These are phyloP conservation scores for Przewalskia tangutica DNA, from an alignment of 257 asterid species.

Conservation along the genomic window DNA sequence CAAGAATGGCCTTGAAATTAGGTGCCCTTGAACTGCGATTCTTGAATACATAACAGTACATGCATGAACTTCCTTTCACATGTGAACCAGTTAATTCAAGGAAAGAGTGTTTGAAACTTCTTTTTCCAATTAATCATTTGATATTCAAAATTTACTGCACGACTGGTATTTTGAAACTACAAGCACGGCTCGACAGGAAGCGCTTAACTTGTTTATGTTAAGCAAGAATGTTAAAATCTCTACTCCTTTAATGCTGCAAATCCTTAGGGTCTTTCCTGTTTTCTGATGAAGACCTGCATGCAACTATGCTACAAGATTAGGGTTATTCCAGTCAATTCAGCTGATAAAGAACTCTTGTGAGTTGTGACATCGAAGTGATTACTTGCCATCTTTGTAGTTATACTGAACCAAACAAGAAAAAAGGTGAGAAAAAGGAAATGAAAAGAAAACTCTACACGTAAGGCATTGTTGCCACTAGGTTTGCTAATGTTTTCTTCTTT, in stretches of 20 bases:
- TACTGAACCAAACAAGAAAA: not conserved
- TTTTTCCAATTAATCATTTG: no score
- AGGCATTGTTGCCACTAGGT: not conserved
- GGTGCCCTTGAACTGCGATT: not conserved
- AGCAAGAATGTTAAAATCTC: not conserved
- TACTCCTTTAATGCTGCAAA: not conserved
- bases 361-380: not conserved
- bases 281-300: not conserved
- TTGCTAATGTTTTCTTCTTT: not conserved
- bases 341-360: not conserved
- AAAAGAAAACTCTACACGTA: not conserved
- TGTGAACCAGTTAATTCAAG: not conserved
- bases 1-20: no score
- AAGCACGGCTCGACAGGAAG: no score
- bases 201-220: not conserved
- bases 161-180: no score
- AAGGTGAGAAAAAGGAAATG: not conserved
- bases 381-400: not conserved
- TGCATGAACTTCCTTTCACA: not conserved
- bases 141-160: no score
- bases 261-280: not conserved
- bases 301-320: not conserved
- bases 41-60: not conserved
- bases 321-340: not conserved
- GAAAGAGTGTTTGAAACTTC: not conserved